These are phyloP conservation scores for Blepharisma japonicum DNA, from an alignment of 73 alveolate genomes.

Conservation along the genomic window DNA sequence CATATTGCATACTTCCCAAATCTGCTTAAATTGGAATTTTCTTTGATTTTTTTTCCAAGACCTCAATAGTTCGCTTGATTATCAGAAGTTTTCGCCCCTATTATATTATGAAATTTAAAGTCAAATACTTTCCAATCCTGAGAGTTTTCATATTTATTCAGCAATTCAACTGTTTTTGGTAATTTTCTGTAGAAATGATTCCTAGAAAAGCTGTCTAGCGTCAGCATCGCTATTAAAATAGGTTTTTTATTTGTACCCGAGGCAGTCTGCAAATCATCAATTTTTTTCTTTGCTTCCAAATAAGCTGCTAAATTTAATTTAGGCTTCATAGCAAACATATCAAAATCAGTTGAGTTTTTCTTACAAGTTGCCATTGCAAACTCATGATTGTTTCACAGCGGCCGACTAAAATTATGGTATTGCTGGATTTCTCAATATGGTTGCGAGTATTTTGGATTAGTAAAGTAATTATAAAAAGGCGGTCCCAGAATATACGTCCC, in stretches of 20 bases:
- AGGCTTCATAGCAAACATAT: not conserved
- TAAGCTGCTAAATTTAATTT: not conserved
- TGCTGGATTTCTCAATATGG: not conserved
- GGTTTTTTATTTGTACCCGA: not conserved
- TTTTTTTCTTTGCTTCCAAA: not conserved
- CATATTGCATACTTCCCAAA: not conserved
- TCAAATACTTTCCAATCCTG: too few species aligned
- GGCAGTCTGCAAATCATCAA: not conserved
- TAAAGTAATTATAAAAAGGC: not conserved
- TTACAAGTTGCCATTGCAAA: not conserved
- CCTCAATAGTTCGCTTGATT: too few species aligned
- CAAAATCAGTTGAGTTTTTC: not conserved
- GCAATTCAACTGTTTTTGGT: not conserved
- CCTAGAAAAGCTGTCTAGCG: slow-evolving; percentile 8
- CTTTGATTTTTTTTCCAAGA: too few species aligned
- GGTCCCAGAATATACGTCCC: slow-evolving; percentile 5
- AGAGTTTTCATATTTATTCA: not conserved
- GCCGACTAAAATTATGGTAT: not conserved
- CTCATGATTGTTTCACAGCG: too few species aligned
- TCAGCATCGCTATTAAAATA: not conserved
- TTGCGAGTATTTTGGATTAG: not conserved
- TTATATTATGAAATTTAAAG: too few species aligned
- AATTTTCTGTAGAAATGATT: not conserved
- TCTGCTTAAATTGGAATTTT: too few species aligned
- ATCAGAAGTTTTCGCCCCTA: too few species aligned